Percentiles rank a stretch among this genome's conserved stretches.
These are phyloP conservation scores for Pichia manshurica DNA, from an alignment of 805 yeast species.

Conservation along the genomic window DNA sequence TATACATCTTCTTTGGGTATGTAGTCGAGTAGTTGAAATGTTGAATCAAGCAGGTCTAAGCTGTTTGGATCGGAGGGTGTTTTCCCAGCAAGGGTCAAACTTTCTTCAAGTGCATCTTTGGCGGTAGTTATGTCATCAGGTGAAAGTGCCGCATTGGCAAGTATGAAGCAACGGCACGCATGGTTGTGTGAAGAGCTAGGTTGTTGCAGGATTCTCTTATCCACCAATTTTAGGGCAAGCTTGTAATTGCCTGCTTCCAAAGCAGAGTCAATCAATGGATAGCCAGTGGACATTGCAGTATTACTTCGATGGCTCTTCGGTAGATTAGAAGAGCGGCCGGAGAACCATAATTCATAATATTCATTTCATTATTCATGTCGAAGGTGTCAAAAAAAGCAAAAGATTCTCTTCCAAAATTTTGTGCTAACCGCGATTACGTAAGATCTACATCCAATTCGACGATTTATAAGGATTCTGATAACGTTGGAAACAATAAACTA, in stretches of 20 bases:
- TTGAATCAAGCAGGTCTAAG: conserved; percentile 40
- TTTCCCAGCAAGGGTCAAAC: conserved; percentile 27
- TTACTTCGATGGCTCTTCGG: conserved; percentile 5
- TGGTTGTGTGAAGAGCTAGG: conserved; percentile 55
- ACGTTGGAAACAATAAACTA: no score
- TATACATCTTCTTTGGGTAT: conserved; percentile 40
- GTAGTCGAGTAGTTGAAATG: conserved; percentile 37
- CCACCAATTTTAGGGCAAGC: conserved; percentile 45
- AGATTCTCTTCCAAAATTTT: no score
- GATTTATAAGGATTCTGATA: no score
- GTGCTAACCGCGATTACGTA: no score
- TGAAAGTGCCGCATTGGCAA: conserved; percentile 29
- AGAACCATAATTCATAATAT: no score
- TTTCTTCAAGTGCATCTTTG: conserved; percentile 31
- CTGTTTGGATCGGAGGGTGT: conserved; percentile 53
- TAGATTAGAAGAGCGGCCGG: no score
- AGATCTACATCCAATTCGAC: no score
- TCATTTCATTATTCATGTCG: no score
- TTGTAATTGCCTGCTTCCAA: conserved; percentile 42
- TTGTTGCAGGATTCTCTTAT: conserved; percentile 43
- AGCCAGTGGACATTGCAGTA: conserved; percentile 22
- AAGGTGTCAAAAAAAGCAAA: no score
- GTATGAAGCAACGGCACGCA: conserved; percentile 38
- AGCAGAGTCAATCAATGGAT: conserved; percentile 22
- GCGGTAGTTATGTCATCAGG: conserved; percentile 4